Evolutionary conservation across 257 asterid species (phyloP), one percentile per base, ranked within the genome.

Genomic region (Primulina eburnea): DNA sequence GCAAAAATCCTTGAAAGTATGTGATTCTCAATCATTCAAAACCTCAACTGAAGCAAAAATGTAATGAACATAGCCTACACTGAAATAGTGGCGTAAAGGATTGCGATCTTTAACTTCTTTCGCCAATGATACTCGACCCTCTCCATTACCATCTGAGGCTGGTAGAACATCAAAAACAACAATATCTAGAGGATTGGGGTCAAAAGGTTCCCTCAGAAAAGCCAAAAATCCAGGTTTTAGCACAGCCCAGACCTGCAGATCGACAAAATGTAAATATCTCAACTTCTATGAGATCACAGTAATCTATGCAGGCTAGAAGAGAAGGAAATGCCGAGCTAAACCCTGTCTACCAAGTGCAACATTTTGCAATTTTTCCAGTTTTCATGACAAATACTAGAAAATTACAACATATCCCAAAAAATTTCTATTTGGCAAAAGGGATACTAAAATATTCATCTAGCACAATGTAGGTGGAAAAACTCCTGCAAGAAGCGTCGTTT

Each of bases 201-300:
- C 97, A 76, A 83, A 89, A 18, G 97, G 98, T 79, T 88, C 90
- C 79, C 85, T 93, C 62, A 93, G 95, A 68, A 93, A 86, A 77
- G 97, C 98, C 89, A 93, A 74, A 81, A 93, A 93, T 77, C 98
- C 97, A 75, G 98, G 97, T 76, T 93, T 93, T 37, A 93, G 77
- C 43, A 93, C 96, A 16, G 97, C 97, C 98, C 98, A 93, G 64
- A 93, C 98, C 98, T 93, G 85, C 63, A 88, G 52, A 71, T 62
- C 62, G 72, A 67, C 71, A 74, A 77, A 65, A 62, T 32, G 16
- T 59, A 68, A 65, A 69, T 71, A 35, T 38, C 5, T 6, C 24
- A 35, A 37, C 57, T 40, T 40, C 52, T 66, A 72, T 64, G 68
- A 68, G 72, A 69, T 53, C 35, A 64, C 30, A 35, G 56, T 33